Evolutionary conservation across 441 rosid species (phyloP).

Genomic region (Bocquillonia castaneifolia): DNA sequence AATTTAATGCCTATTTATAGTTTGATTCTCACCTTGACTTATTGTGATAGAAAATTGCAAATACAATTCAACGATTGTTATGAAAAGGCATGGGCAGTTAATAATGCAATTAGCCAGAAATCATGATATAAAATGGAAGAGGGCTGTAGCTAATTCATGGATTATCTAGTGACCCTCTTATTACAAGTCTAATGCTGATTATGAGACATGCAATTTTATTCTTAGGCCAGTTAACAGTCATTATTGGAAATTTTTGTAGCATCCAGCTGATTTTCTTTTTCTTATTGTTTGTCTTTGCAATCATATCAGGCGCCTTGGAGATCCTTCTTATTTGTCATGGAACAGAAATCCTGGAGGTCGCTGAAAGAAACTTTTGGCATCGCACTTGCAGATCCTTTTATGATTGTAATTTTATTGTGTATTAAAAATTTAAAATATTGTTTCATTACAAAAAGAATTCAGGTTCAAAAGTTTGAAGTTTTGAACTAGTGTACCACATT

Average conservation of each 20-base stretch:
- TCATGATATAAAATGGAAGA: too few relatives aligned
- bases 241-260: background rate
- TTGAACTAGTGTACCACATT: background rate
- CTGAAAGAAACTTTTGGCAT: slow-evolving; percentile 27
- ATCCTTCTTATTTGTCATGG: slow-evolving; percentile 90
- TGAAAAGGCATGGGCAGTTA: too few relatives aligned
- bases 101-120: too few relatives aligned
- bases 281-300: slow-evolving; percentile 1
- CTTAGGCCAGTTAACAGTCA: background rate
- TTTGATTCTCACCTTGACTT: too few relatives aligned
- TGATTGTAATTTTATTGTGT: background rate
- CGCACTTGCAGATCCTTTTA: background rate
- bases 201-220: too few relatives aligned
- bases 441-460: background rate
- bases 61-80: too few relatives aligned
- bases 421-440: slow-evolving; percentile 19
- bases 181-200: too few relatives aligned
- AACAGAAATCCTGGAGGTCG: slow-evolving; percentile 75
- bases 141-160: too few relatives aligned
- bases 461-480: background rate
- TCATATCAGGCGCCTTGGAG: slow-evolving; percentile 80
- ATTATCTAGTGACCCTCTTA: too few relatives aligned
- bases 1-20: too few relatives aligned
- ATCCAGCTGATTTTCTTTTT: background rate
- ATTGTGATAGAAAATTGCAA: too few relatives aligned